Evolutionary conservation across 2,329 filamentous ascomycete species (phyloP).

Genomic region (Trichophaea hybrida): DNA sequence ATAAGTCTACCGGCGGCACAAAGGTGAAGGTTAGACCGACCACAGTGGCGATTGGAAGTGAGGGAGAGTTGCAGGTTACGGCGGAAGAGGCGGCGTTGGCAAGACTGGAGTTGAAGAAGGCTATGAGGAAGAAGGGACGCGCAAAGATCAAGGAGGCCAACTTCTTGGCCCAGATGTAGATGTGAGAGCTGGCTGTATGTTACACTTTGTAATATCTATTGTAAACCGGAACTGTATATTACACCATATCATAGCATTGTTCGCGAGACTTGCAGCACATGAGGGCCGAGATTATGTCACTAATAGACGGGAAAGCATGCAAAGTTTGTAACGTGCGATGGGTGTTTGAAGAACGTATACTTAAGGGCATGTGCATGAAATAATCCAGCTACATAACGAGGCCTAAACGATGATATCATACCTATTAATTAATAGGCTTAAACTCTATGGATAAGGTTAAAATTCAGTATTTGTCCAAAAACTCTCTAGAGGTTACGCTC

Average conservation of each 20-base stretch:
- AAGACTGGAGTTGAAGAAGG: constrained; percentile 50
- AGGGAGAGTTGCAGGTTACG: constrained; percentile 17
- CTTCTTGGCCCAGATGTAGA: constrained; percentile 42
- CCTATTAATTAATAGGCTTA: too few species aligned
- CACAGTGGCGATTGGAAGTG: constrained; percentile 15
- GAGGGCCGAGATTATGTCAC: too few species aligned
- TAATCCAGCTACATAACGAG: too few species aligned
- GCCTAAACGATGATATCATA: too few species aligned
- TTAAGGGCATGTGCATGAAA: too few species aligned
- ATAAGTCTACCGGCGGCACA: constrained; percentile 4
- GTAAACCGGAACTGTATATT: background rate
- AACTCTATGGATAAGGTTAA: too few species aligned
- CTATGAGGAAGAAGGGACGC: constrained; percentile 60
- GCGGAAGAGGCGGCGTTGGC: constrained; percentile 36
- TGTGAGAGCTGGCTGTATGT: background rate
- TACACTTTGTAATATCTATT: background rate
- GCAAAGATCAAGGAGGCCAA: constrained; percentile 70
- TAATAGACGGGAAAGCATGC: too few species aligned
- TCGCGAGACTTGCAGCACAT: too few species aligned
- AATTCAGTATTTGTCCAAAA: too few species aligned
- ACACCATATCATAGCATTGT: background rate
- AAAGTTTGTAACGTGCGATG: too few species aligned
- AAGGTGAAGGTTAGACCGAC: constrained; percentile 6
- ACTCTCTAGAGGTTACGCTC: too few species aligned
- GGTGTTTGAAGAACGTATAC: too few species aligned